Base-by-base conservation (phyloP, 345 rosid genomes). In the Brassica rapa region DNA sequence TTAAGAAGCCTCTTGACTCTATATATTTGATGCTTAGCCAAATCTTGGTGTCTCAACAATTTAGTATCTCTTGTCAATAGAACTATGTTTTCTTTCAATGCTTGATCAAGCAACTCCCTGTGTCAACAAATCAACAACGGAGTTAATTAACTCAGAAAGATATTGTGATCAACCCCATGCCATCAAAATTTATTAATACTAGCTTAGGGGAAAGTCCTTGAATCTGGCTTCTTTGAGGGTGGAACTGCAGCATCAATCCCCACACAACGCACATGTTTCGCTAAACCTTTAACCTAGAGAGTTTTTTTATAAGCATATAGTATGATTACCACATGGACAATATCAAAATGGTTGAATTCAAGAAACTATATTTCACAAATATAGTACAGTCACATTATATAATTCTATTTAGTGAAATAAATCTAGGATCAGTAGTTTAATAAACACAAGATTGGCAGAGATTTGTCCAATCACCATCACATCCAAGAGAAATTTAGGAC, bases 181-280 rank as follows among this genome's bases (percentile, higher is more conserved):
- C 27, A 33, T 1, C 1, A 3, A 73, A 24, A 10, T 6, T 32
- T 35, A 25, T 4, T 23, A 0, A 66, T 4, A 11, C 37, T 10
- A 73, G 68, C 23, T 72, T 61, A 61, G 67, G 1, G 51, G 10
- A 41, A 66, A 11, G 2, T 69, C 96, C 98, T 91, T 46, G 97
- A 74, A 71, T 88, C 91, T 1, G 98, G 97, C 82, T 82, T 91
- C 81, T 78, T 91, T 0, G 86, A 85, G 72, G 23, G 74, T 33
- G 97, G 93, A 71, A 89, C 80, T 41, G 97, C 96, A 80, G 97
- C 98, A 85, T 94, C 97, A 59, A 94, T 75, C 16, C 97, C 97
- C 61, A 94, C 96, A 82, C 98, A 94, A 3, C 93, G 90, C 61
- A 94, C 81, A 87, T 94, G 97, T 81, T 94, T 94, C 3, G 98